These are phyloP conservation scores for Medicago arabica DNA, from an alignment of 306 rosid genomes.

Conservation along the genomic window DNA sequence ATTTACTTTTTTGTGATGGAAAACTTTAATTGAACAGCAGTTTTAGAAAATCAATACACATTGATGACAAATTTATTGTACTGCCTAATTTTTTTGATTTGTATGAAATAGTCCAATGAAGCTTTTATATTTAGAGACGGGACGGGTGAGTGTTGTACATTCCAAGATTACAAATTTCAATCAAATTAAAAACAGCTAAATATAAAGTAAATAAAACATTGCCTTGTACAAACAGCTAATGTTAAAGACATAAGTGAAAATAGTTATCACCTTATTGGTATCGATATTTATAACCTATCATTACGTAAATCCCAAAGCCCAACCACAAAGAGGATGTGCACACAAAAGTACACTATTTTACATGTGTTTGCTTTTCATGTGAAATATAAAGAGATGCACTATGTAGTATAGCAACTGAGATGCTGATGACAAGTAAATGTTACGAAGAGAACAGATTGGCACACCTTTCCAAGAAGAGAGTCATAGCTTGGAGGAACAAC, in stretches of 20 bases:
- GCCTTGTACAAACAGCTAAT: slow-evolving; percentile 17
- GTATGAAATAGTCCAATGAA: neutral
- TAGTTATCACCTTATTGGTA: slow-evolving; percentile 1
- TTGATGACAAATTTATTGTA: neutral
- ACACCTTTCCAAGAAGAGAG: slow-evolving; percentile 95
- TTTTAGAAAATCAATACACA: neutral
- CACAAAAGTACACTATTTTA: neutral
- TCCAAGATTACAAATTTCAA: slow-evolving; percentile 10
- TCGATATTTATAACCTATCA: slow-evolving; percentile 4
- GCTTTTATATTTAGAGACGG: neutral
- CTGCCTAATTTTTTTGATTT: neutral
- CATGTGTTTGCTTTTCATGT: slow-evolving; percentile 28
- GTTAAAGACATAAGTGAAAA: slow-evolving; percentile 22
- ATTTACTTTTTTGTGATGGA: neutral
- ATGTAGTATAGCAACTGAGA: slow-evolving; percentile 32
- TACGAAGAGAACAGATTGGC: slow-evolving; percentile 30
- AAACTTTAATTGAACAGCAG: neutral
- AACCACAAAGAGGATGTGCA: slow-evolving; percentile 10
- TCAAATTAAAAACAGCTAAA: neutral
- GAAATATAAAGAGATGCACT: slow-evolving; percentile 23
- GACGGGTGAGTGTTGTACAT: neutral
- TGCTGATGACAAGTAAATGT: slow-evolving; percentile 18
- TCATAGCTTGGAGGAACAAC: slow-evolving; percentile 99
- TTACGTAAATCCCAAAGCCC: slow-evolving; percentile 27
- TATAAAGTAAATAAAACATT: slow-evolving; percentile 8